Evolutionary conservation across 2,329 filamentous ascomycete species (phyloP), one percentile per base, ranked within the genome.

Genomic region (Fusarium brevicatenulatum): DNA sequence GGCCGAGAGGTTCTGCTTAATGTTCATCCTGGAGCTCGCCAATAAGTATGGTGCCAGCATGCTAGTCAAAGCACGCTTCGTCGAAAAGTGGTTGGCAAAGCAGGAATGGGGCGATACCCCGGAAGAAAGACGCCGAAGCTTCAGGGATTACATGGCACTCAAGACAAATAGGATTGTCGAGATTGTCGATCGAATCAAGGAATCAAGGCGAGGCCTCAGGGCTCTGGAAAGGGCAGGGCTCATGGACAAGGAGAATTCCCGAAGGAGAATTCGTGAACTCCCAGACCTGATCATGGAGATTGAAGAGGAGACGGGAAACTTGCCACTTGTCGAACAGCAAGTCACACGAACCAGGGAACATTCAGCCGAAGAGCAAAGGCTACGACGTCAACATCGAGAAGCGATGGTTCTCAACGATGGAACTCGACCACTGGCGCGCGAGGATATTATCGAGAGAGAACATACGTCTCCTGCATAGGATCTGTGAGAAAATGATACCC

Each of bases 351-450:
- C 80, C 5, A 76, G 85, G 67, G 88, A 89, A 64, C 88, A 90
- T 79, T 90, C 85, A 66, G 85, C 82, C 11, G 91, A 91, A 78
- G 93, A 95, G 80, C 91, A 93, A 77, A 89, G 92, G 59, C 85
- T 95, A 68, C 86, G 94, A 67, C 88, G 95, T 72, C 88, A 93
- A 55, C 89, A 95, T 78, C 88, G 95, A 73, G 94, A 97, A 83
- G 95, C 94, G 9, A 95, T 98, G 89, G 95, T 98, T 25, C 85
- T 97, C 63, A 95, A 95, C 77, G 94, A 97, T 77, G 93, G 93
- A n/a, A 93, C 90, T 28, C 87, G 91, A 37, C 92, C 93, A 4
- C 81, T 97, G 49, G 90, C 89, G 8, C 89, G 90, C 71, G 90
- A 90, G 49, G 93, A 97, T 79, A 97, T 97, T 40, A 93, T 95